phyloP scores from a whole-genome alignment of 2,329 filamentous ascomycete species.

The Plenodomus lindquistii region DNA sequence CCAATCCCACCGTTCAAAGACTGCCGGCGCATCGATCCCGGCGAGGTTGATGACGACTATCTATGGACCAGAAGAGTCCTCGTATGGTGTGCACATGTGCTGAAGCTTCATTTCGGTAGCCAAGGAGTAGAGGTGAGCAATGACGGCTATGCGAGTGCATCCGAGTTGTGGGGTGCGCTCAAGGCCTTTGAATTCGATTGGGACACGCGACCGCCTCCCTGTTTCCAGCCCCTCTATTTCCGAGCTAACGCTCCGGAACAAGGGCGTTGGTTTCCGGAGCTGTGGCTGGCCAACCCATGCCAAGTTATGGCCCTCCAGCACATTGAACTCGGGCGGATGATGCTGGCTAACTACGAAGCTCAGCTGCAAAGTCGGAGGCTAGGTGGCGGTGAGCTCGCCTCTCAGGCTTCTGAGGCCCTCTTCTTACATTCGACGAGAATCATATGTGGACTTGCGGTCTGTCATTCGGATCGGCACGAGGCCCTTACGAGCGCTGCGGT shows the following conservation, averaged over 20 bases:
- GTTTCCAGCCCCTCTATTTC: not conserved
- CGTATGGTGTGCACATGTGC: not conserved
- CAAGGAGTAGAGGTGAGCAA: not conserved
- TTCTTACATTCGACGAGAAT: not conserved
- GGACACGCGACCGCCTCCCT: slow-evolving; percentile 1
- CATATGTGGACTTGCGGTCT: not conserved
- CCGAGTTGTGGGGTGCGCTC: not conserved
- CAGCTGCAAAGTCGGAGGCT: not conserved
- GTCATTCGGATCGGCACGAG: not conserved
- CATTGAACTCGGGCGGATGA: not conserved
- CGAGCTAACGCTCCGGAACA: not conserved
- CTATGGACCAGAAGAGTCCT: not conserved
- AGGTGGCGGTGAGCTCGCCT: not conserved
- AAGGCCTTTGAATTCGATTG: slow-evolving; percentile 1
- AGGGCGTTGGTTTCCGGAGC: not conserved
- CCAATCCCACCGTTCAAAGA: slow-evolving; percentile 1
- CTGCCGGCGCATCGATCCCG: not conserved
- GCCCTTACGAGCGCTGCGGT: not conserved
- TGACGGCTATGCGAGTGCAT: not conserved
- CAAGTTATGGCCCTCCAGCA: not conserved
- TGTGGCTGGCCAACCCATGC: slow-evolving; percentile 1
- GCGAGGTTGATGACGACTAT: not conserved
- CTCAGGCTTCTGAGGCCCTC: not conserved
- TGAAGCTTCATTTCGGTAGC: not conserved
- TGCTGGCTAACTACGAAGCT: not conserved